Evolutionary conservation across 208 protist species (phyloP), one percentile per base, ranked within the genome.

Genomic region (Angomonas desouzai): DNA sequence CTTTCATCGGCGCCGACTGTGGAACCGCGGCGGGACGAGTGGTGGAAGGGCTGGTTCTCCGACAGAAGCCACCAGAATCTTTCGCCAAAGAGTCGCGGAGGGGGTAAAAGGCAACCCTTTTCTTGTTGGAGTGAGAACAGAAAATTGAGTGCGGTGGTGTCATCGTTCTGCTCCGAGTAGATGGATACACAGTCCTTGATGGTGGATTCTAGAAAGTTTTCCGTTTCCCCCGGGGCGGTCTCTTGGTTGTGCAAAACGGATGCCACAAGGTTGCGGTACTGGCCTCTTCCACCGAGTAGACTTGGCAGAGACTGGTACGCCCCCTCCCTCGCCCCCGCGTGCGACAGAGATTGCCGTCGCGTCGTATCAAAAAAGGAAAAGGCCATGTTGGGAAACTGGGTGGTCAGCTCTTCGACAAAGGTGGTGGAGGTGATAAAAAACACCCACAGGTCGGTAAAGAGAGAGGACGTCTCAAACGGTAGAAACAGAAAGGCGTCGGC

Each of bases 31-130:
- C n/a, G n/a, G n/a, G n/a, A n/a, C n/a, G n/a, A n/a, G n/a, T n/a
- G n/a, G n/a, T n/a, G n/a, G n/a, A n/a, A n/a, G n/a, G n/a, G n/a
- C n/a, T n/a, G n/a, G n/a, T n/a, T n/a, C n/a, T n/a, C n/a, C n/a
- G n/a, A n/a, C n/a, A n/a, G n/a, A 3, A 68, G 63, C 70, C 70
- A 76, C 60, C 64, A 69, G 23, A 68, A 71, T 30, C 45, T 68
- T 51, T 76, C 70, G 27, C 70, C 65, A 11, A 71, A 29, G 47
- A 71, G 55, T 29, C 56, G 51, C 10, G 65, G 64, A 20, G 70
- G 70, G n/a, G 71, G 65, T 11, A 77, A 13, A 3, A 68, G 23
- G 34, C 61, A 68, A 43, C 33, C n/a, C 11, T 72, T 61, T 28
- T 64, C 71, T 48, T 66, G 65, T 16, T 57, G 16, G 2, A 72